Evolutionary conservation across 2,329 filamentous ascomycete genomes (phyloP), one percentile per base, ranked within the genome.

Genomic region (Botrytis medusae): DNA sequence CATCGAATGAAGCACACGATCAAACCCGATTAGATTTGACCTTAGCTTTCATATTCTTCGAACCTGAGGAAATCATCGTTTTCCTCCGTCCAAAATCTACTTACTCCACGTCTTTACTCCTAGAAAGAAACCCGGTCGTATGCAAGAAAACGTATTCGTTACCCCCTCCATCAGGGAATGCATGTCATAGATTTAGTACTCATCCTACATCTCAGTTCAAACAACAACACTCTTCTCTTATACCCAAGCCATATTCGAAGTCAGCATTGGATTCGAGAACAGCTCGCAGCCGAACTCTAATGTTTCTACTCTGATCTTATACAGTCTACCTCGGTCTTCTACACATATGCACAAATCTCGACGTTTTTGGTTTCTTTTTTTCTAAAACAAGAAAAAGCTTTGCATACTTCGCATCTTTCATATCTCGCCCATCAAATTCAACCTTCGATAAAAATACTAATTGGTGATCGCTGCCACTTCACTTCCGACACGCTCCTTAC

Each of bases 101-200:
- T 62, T 34, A 34, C 67, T 62, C 68, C 68, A 62, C 60, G 44
- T 64, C 42, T 64, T 44, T 37, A 14, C 57, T 69, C 67, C 63
- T n/a, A 48, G 46, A 37, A 34, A 69, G 67, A 25, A 25, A 61
- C 57, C 69, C 16, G 34, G 60, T 71, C 59, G 32, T 51, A 71
- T 71, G 69, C 65, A 54, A 57, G 65, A 68, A 68, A 68, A 57
- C 69, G 60, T 32, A 71, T 63, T 71, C 37, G 44, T 42, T 57
- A 71, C 44, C 69, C 69, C 64, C 34, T 71, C 60, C 34, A 71
- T 57, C 48, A 64, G 44, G 59, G 69, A 71, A 71, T 71, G 69
- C 69, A 71, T 71, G 46, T 64, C 69, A 71, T 71, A 51, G 69
- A 64, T 64, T 71, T 71, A 71, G 59, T 71, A 42, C 68, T 61